Conservation (phyloP, 768 basidiomycete genomes). For the Clavaria fumosa region DNA sequence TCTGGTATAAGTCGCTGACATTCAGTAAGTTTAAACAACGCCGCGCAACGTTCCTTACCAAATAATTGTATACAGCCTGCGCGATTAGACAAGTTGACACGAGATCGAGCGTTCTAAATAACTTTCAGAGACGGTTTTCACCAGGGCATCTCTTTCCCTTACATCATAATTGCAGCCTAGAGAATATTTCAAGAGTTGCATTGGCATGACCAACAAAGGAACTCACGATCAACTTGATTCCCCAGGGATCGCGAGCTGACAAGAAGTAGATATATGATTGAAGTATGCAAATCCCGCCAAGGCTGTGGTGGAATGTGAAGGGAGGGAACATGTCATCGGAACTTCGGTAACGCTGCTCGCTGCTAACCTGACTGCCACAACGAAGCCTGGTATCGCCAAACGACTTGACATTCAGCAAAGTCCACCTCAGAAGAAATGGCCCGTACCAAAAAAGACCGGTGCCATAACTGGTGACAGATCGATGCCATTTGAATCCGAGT, state of each 20-base stretch:
- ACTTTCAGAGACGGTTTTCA: neutral
- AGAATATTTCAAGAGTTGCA: neutral
- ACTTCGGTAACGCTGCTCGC: neutral
- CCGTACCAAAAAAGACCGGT: neutral
- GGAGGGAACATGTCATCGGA: neutral
- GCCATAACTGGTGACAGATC: neutral
- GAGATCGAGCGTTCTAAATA: constrained; percentile 20
- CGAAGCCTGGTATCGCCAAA: neutral
- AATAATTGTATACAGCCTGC: constrained; percentile 30
- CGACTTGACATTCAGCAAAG: neutral
- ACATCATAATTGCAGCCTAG: constrained; percentile 12
- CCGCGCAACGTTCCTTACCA: constrained; percentile 16
- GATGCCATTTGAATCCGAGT: neutral
- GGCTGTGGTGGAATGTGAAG: neutral
- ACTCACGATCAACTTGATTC: neutral
- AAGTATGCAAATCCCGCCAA: neutral
- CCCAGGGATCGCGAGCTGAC: neutral
- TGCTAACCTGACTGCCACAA: neutral
- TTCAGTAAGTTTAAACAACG: neutral
- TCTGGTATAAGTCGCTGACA: constrained; percentile 13
- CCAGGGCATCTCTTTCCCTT: neutral
- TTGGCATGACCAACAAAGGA: neutral
- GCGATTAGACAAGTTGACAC: constrained; percentile 25
- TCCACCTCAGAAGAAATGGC: neutral
- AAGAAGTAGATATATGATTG: neutral